These are phyloP conservation scores for Aspergillus pseudoviridinutans DNA, from an alignment of 2,329 filamentous ascomycete genomes.

Conservation along the genomic window DNA sequence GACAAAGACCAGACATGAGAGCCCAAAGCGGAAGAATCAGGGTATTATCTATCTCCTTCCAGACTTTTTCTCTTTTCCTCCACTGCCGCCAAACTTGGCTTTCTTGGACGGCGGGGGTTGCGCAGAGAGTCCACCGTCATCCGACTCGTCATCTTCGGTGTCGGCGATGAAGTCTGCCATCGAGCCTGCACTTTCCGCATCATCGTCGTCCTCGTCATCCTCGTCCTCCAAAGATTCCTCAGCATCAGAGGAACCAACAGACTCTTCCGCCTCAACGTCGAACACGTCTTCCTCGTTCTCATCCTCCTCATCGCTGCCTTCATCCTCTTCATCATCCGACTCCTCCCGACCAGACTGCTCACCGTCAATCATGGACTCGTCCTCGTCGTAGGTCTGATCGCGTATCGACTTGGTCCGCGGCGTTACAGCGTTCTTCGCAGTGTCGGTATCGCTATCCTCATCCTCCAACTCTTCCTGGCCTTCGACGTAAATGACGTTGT, in stretches of 20 bases:
- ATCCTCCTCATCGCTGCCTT: constrained; percentile 54
- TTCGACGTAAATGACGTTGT: constrained; percentile 82
- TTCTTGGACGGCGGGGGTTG: constrained; percentile 35
- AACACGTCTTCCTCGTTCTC: constrained; percentile 40
- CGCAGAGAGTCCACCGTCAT: constrained; percentile 20
- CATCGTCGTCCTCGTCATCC: constrained; percentile 60
- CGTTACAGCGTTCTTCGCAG: constrained; percentile 19
- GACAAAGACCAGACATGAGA: constrained; percentile 11
- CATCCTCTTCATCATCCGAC: constrained; percentile 49
- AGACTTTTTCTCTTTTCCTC: constrained; percentile 32
- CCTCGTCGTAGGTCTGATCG: constrained; percentile 38
- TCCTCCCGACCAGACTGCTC: constrained; percentile 34
- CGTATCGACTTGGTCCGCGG: constrained; percentile 36
- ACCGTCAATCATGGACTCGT: constrained; percentile 40
- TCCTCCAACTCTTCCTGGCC: constrained; percentile 62
- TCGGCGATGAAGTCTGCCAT: constrained; percentile 47
- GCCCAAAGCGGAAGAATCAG: constrained; percentile 14
- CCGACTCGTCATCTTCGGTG: constrained; percentile 41
- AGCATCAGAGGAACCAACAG: constrained; percentile 38
- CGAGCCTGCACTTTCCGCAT: constrained; percentile 56
- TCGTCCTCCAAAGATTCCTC: constrained; percentile 56
- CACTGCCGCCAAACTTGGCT: constrained; percentile 23
- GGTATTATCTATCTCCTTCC: constrained; percentile 31
- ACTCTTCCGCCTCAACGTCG: constrained; percentile 44
- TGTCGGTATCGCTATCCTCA: constrained; percentile 32